Percentiles rank a stretch among this genome's conserved stretches.
These are phyloP conservation scores for Lipomyces yamanashiensis DNA, from an alignment of 805 yeast genomes.

Conservation along the genomic window DNA sequence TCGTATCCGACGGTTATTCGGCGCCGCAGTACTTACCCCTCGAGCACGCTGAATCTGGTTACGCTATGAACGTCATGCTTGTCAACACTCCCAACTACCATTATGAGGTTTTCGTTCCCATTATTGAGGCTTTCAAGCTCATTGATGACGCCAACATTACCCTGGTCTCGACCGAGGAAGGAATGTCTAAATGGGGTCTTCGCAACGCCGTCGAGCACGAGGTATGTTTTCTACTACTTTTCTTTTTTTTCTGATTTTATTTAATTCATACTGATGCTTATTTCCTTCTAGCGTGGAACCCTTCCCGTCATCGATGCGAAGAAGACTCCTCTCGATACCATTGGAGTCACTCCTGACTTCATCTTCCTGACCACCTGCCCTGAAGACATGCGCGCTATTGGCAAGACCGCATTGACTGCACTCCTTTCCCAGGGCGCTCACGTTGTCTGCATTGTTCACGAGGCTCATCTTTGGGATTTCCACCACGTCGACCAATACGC, in stretches of 20 bases:
- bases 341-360: slow-evolving; percentile 24
- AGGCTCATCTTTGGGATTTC: slow-evolving; percentile 34
- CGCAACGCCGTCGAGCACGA: slow-evolving; percentile 30
- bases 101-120: slow-evolving; percentile 34
- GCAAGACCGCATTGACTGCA: slow-evolving; percentile 14
- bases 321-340: slow-evolving; percentile 12
- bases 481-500: slow-evolving; percentile 22
- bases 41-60: slow-evolving; percentile 19
- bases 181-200: slow-evolving; percentile 31
- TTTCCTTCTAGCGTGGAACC: slow-evolving; percentile 12
- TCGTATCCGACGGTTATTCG: slow-evolving; percentile 17
- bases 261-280: not conserved
- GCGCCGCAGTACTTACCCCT: slow-evolving; percentile 26
- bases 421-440: slow-evolving; percentile 27
- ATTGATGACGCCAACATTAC: slow-evolving; percentile 27
- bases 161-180: slow-evolving; percentile 27
- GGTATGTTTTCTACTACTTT: slow-evolving; percentile 8
- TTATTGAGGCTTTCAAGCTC: slow-evolving; percentile 28
- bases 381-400: slow-evolving; percentile 29
- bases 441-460: slow-evolving; percentile 33
- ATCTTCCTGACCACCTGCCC: slow-evolving; percentile 34
- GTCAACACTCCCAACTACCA: slow-evolving; percentile 34
- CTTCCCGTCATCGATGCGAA: slow-evolving; percentile 18
- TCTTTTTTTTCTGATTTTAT: not conserved
- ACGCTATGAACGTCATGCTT: slow-evolving; percentile 20